Evolutionary conservation across 768 basidiomycete species (phyloP), one percentile per base, ranked within the genome.

Genomic region (Boletus tylopilopsis): DNA sequence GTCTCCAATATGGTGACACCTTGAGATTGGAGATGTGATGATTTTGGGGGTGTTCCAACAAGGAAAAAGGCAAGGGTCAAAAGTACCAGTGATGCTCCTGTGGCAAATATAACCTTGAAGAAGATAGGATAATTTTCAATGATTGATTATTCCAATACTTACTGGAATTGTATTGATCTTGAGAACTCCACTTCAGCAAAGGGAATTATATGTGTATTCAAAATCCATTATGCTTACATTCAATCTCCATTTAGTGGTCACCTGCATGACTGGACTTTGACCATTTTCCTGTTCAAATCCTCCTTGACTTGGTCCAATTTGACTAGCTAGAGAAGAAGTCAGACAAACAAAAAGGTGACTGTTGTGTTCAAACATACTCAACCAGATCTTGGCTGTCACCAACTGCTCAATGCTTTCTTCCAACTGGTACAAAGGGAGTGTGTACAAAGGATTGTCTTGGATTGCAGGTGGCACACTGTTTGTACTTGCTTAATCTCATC

Each of bases 1-100:
- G 22, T 43, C 33, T 57, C 56, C 30, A 57, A n/a, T 16, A 58
- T 25, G 18, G 56, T 56, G 4, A 46, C 23, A 21, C 56, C 33
- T 16, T 46, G 33, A 30, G 21, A 2, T 2, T 21, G 12, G n/a
- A 6, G 1, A 2, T 30, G n/a, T 22, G 22, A 2, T 1, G 1
- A 5, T n/a, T 4, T 25, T 21, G n/a, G 18, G 3, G 51, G 25
- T 9, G 35, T n/a, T 5, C 38, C 15, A 5, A 40, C 43, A 0
- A 58, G 5, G 21, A 13, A 32, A 2, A 59, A 27, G 1, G 11
- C n/a, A 3, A 58, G 2, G 10, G 34, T 21, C 8, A 47, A 41
- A 4, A 58, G 30, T 0, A 47, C 6, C 1, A 58, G 22, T 6
- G 57, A 59, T 45, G 47, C 44, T 27, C 10, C 18, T 12, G 38